These are phyloP conservation scores for Fraxinus ornus DNA, from an alignment of 305 asterid genomes.

Conservation along the genomic window DNA sequence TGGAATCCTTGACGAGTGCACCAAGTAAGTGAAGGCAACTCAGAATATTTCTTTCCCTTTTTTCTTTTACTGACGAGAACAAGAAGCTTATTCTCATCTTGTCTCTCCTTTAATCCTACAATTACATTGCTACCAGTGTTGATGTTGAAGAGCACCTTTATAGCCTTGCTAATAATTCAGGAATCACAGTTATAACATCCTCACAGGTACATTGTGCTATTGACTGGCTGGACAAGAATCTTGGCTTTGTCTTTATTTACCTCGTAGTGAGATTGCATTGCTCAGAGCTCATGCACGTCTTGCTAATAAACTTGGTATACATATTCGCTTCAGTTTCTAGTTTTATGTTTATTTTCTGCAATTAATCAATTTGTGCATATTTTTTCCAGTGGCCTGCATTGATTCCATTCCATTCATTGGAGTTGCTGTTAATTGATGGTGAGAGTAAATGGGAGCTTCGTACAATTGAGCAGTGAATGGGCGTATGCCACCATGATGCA, in stretches of 20 bases:
- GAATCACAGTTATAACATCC: constrained; percentile 92
- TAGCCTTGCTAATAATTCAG: constrained; percentile 70
- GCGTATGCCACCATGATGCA: constrained; percentile 13
- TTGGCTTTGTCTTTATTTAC: neutral
- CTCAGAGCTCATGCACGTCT: neutral
- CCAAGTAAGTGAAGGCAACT: constrained; percentile 61
- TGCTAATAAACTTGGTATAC: neutral
- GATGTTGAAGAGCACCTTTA: constrained; percentile 98
- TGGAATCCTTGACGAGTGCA: constrained; percentile 95
- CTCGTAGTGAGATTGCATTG: constrained; percentile 10
- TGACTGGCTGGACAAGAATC: neutral
- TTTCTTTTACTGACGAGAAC: neutral
- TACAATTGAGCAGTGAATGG: constrained; percentile 55
- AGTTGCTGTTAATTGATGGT: constrained; percentile 89
- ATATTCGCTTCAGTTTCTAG: neutral
- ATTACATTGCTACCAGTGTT: constrained; percentile 89
- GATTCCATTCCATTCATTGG: constrained; percentile 88
- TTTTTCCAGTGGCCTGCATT: constrained; percentile 80
- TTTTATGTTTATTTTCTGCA: constrained; percentile 1
- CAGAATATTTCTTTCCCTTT: neutral
- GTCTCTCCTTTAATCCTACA: constrained; percentile 4
- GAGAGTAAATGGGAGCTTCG: constrained; percentile 99
- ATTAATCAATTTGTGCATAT: neutral
- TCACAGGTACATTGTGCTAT: constrained; percentile 63
- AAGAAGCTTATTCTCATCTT: constrained; percentile 5